Evolutionary conservation across 1,284 basidiomycete genomes (phyloP).

Genomic region (Schizophyllum commune): DNA sequence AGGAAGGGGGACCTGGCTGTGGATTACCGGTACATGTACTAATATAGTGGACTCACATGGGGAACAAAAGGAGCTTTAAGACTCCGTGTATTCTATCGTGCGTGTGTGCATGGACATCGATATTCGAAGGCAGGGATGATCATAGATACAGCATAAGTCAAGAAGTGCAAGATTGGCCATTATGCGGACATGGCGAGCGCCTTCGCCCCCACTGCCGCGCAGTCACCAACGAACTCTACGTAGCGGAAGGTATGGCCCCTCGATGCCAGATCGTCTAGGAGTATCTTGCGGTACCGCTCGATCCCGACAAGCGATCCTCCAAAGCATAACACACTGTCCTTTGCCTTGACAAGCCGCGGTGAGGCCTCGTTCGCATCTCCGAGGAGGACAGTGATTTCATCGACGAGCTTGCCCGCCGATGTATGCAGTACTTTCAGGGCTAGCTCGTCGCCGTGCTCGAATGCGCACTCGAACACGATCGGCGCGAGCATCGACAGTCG

Average conservation of each 20-base stretch:
- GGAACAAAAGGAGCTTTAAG: not conserved
- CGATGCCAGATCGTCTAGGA: conserved; percentile 48
- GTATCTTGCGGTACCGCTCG: conserved; percentile 47
- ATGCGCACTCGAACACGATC: conserved; percentile 64
- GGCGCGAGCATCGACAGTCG: conserved; percentile 66
- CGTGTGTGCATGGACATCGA: too few species aligned
- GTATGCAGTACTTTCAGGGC: conserved; percentile 49
- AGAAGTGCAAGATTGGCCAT: too few species aligned
- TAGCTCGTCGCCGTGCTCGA: conserved; percentile 52
- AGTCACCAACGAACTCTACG: conserved; percentile 60
- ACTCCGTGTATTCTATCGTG: too few species aligned
- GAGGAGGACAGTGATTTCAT: conserved; percentile 53
- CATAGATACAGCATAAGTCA: too few species aligned
- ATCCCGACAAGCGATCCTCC: conserved; percentile 67
- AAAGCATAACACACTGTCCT: conserved; percentile 56
- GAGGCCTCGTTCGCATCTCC: conserved; percentile 25
- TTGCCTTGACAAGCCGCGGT: conserved; percentile 39
- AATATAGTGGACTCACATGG: not conserved
- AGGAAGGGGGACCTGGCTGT: not conserved
- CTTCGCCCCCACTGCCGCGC: conserved; percentile 54
- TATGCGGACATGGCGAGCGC: conserved; percentile 30
- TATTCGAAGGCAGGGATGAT: too few species aligned
- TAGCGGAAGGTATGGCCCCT: conserved; percentile 55
- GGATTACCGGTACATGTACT: not conserved
- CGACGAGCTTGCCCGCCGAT: conserved; percentile 46